A percentile compares a stretch with the other conserved stretches of the same genome.
Evolutionary conservation across 1,284 basidiomycete genomes (phyloP).

Genomic region (Puccinia hordei): DNA sequence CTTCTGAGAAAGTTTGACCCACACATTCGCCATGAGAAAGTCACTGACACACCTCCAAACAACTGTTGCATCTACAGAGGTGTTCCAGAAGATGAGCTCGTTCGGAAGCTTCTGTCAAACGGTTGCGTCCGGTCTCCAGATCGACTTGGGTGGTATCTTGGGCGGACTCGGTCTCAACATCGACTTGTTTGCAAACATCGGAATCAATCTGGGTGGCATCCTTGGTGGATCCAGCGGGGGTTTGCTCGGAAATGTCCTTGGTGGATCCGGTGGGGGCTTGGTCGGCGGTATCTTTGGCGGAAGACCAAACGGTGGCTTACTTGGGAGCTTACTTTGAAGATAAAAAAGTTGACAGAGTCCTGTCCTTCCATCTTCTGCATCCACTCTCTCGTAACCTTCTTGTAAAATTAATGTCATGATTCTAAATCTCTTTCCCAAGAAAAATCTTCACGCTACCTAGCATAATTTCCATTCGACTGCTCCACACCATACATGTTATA

Average conservation of each 20-base stretch:
- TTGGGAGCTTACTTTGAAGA: not conserved
- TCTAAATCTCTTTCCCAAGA: too few species aligned
- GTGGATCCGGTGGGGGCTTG: not conserved
- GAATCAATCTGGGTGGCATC: not conserved
- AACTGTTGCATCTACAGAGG: not conserved
- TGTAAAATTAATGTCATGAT: too few species aligned
- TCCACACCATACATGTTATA: too few species aligned
- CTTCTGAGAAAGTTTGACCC: not conserved
- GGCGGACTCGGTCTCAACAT: not conserved
- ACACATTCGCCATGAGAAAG: not conserved
- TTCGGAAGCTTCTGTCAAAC: slow-evolving; percentile 26
- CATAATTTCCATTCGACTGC: too few species aligned
- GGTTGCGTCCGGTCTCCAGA: not conserved
- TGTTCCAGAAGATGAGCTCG: slow-evolving; percentile 1
- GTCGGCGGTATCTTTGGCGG: not conserved
- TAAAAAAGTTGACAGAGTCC: not conserved
- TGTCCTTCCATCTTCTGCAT: not conserved
- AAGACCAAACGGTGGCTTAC: not conserved
- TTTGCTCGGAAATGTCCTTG: not conserved
- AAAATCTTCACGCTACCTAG: too few species aligned
- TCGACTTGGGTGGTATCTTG: slow-evolving; percentile 2
- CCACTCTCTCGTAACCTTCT: not conserved
- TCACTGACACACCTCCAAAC: not conserved
- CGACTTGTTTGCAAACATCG: not conserved
- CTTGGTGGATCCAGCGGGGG: not conserved